Conservation (phyloP, 345 rosid genomes). For the Eucalyptus pumila region DNA sequence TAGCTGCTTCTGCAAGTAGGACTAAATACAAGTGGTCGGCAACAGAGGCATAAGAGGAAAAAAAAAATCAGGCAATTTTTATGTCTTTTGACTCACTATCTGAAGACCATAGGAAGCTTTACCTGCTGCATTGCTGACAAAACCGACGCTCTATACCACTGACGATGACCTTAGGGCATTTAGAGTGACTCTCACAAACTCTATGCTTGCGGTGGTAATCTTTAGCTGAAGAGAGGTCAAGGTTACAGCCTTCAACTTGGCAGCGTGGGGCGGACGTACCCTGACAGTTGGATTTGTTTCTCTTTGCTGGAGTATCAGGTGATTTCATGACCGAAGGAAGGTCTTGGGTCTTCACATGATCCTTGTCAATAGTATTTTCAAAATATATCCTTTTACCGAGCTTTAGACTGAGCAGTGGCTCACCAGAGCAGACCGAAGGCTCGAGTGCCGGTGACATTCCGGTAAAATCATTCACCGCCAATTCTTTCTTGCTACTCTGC, state of each 20-base stretch:
- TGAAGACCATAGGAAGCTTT: not conserved
- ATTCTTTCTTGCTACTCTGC: conserved; percentile 23
- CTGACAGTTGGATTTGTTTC: conserved; percentile 43
- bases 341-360: conserved; percentile 29
- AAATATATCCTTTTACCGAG: conserved; percentile 71
- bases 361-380: conserved; percentile 44
- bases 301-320: conserved; percentile 43
- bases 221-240: conserved; percentile 73
- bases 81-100: not conserved
- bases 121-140: conserved; percentile 99
- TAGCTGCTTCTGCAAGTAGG: not conserved
- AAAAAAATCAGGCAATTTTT: not conserved
- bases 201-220: conserved; percentile 78
- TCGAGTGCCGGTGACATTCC: conserved; percentile 35
- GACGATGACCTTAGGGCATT: conserved; percentile 63
- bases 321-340: conserved; percentile 18
- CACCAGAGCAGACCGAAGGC: conserved; percentile 59
- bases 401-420: conserved; percentile 66
- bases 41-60: not conserved
- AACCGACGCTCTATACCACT: conserved; percentile 78
- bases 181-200: conserved; percentile 79
- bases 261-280: conserved; percentile 27
- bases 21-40: not conserved
- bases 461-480: conserved; percentile 1
- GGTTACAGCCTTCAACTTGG: conserved; percentile 82